These are phyloP conservation scores for Eutrema japonicum DNA, from an alignment of 345 rosid species.

Conservation along the genomic window DNA sequence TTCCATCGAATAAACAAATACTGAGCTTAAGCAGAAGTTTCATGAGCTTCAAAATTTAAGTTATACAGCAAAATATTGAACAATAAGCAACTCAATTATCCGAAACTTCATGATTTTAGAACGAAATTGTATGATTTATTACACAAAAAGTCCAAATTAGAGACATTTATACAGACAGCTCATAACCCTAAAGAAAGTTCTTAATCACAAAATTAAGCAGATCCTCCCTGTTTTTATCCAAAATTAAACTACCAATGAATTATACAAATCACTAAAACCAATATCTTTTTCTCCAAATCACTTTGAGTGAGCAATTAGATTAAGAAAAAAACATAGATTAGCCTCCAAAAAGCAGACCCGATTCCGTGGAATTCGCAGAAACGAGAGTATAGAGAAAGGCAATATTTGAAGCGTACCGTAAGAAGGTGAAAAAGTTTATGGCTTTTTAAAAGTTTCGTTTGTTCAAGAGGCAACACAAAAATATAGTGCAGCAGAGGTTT, in stretches of 20 bases:
- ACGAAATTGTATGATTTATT: background rate
- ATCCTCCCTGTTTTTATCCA: background rate
- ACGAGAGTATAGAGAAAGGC: background rate
- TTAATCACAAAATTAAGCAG: background rate
- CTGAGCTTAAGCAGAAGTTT: background rate
- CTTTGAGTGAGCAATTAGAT: background rate
- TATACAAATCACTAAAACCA: background rate
- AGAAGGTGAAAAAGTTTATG: background rate
- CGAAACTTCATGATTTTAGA: too few relatives aligned
- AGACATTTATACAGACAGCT: background rate
- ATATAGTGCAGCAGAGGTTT: background rate
- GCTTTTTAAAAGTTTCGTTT: background rate
- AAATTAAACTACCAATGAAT: background rate
- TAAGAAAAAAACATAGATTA: background rate
- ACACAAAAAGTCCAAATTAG: background rate
- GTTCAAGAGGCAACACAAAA: background rate
- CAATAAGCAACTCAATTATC: too few relatives aligned
- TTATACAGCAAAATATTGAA: background rate
- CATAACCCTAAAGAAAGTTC: background rate
- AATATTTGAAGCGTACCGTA: background rate
- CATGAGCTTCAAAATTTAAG: too few relatives aligned
- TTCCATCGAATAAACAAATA: background rate
- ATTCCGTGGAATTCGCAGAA: background rate
- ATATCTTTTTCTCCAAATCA: background rate
- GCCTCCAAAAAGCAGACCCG: background rate